Percentiles rank a stretch among this genome's conserved stretches.
phyloP scores from a whole-genome alignment of 495 filamentous ascomycete species.

The Cladorrhinum samala region DNA sequence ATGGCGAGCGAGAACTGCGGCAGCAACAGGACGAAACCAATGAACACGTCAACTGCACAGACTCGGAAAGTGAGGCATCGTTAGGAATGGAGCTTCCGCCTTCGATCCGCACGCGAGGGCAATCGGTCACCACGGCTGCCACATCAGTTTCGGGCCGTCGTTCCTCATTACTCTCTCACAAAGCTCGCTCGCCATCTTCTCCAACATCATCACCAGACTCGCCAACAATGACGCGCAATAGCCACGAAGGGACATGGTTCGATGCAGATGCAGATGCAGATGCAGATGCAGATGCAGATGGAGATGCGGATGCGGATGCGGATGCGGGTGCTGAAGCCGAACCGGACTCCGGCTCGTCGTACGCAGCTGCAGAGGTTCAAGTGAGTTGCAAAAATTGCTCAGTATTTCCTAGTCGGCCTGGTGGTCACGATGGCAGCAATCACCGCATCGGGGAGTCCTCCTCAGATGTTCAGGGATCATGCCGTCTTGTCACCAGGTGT shows the following conservation, averaged over 20 bases:
- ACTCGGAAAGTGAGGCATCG: slow-evolving; percentile 23
- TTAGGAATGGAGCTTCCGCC: slow-evolving; percentile 17
- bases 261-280: slow-evolving; percentile 24
- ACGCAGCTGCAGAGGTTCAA: not conserved
- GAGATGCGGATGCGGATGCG: not conserved
- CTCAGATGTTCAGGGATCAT: not conserved
- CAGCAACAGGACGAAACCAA: not conserved
- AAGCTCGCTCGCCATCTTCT: slow-evolving; percentile 12
- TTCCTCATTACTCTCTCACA: slow-evolving; percentile 22
- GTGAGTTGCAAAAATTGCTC: not conserved
- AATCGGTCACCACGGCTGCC: slow-evolving; percentile 30
- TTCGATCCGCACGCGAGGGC: slow-evolving; percentile 25
- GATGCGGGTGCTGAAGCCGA: not conserved
- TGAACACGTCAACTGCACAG: slow-evolving; percentile 9
- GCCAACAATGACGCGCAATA: slow-evolving; percentile 4
- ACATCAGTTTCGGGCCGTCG: slow-evolving; percentile 30
- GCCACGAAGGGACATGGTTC: slow-evolving; percentile 27
- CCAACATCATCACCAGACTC: slow-evolving; percentile 6
- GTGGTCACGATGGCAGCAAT: not conserved
- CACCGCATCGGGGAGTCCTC: not conserved
- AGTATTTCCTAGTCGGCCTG: not conserved
- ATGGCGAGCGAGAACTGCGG: too few species aligned
- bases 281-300: not conserved
- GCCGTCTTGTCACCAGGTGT: not conserved
- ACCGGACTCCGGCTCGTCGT: not conserved